A percentile compares a stretch with the other conserved stretches of the same genome.
Conservation (phyloP, 1,284 basidiomycete genomes). For the Cystobasidium slooffiae region DNA sequence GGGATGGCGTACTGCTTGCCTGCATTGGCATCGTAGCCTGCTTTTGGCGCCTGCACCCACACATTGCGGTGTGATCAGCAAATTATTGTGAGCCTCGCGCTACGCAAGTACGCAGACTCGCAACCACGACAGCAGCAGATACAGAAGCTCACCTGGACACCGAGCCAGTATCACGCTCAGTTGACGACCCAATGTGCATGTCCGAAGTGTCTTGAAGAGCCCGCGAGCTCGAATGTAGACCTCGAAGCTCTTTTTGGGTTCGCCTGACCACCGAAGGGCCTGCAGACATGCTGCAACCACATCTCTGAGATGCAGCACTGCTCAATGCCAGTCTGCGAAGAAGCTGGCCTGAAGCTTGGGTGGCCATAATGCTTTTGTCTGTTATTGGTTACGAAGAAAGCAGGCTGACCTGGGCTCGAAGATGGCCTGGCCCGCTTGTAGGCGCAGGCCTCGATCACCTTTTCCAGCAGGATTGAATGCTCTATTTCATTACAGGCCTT, state of each 20-base stretch:
- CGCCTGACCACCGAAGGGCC: slow-evolving; percentile 3
- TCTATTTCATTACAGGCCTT: too few relatives aligned
- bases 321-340: background rate
- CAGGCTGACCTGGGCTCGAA: background rate
- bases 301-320: background rate
- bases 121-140: background rate
- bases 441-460: too few relatives aligned
- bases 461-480: too few relatives aligned
- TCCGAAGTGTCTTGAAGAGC: background rate
- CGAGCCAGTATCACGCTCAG: background rate
- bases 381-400: background rate
- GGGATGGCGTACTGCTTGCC: background rate
- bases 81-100: slow-evolving; percentile 1
- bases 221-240: slow-evolving; percentile 4
- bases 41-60: background rate
- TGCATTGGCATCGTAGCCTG: background rate
- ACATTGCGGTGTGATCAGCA: background rate
- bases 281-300: background rate
- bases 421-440: too few relatives aligned
- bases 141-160: background rate
- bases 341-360: background rate
- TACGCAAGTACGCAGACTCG: background rate
- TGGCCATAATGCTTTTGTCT: background rate
- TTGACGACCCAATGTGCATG: background rate
- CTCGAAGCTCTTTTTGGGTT: background rate